Conservation (phyloP, 176 grass and related monocot species). For the Oryza brachyantha region DNA sequence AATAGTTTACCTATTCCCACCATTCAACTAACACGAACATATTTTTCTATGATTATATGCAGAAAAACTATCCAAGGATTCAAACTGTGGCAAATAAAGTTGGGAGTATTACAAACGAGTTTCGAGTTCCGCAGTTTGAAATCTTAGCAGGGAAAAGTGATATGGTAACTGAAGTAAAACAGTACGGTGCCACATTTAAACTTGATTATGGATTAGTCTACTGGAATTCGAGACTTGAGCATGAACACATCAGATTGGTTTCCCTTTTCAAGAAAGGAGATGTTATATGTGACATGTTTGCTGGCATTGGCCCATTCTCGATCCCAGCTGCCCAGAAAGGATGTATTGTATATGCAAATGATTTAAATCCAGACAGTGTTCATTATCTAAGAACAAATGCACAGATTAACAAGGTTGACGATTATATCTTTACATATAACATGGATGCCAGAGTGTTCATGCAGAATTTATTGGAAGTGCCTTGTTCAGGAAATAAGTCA, state of each 20-base stretch:
- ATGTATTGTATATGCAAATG: conserved; percentile 88
- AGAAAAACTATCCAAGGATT: conserved; percentile 98
- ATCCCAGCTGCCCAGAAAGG: conserved; percentile 86
- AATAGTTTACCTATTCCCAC: conserved; percentile 15
- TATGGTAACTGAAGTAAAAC: conserved; percentile 94
- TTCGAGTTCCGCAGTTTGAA: conserved; percentile 88
- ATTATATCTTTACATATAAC: conserved; percentile 72
- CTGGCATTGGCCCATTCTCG: conserved; percentile 89
- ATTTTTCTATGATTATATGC: conserved; percentile 22
- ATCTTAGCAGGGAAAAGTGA: conserved; percentile 75
- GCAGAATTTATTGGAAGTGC: conserved; percentile 48
- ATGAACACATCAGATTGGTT: conserved; percentile 87
- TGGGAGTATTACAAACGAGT: conserved; percentile 91
- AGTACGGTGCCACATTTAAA: conserved; percentile 91
- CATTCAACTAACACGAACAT: conserved; percentile 12
- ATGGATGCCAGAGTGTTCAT: conserved; percentile 91
- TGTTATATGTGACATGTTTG: conserved; percentile 92
- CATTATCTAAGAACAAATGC: conserved; percentile 74
- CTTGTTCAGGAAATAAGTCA: conserved; percentile 36
- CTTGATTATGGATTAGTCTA: conserved; percentile 95
- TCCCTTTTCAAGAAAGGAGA: conserved; percentile 93
- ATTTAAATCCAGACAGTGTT: conserved; percentile 88
- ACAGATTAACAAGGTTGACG: conserved; percentile 83
- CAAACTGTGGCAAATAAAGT: conserved; percentile 95
- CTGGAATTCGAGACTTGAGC: conserved; percentile 99